phyloP scores from a whole-genome alignment of 805 yeast genomes.

The Suhomyces sp. region DNA sequence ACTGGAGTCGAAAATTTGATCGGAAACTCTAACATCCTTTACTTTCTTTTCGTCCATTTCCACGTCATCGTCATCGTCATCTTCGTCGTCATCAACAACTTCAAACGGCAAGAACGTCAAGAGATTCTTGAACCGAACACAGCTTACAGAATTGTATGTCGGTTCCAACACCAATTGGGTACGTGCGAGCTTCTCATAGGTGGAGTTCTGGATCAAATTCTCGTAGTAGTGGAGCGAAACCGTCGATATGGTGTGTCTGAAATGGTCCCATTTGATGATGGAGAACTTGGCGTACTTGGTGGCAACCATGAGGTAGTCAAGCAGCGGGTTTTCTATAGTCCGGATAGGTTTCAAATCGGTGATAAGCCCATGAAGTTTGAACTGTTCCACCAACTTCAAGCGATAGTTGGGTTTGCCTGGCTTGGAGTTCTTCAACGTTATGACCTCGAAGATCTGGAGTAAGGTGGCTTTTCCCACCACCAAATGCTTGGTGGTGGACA shows the following conservation, averaged over 20 bases:
- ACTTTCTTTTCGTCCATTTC: conserved; percentile 9
- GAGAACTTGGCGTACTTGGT: conserved; percentile 78
- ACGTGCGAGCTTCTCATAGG: conserved; percentile 40
- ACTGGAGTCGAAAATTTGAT: conserved; percentile 48
- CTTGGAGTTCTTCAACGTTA: conserved; percentile 18
- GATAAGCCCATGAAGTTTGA: conserved; percentile 66
- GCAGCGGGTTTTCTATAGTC: conserved; percentile 42
- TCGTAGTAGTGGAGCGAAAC: conserved; percentile 87
- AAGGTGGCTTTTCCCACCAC: conserved; percentile 69
- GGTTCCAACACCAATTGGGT: conserved; percentile 63
- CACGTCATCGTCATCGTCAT: conserved; percentile 37
- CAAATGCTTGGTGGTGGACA: conserved; percentile 48
- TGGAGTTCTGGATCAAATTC: conserved; percentile 51
- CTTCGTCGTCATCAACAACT: conserved; percentile 39
- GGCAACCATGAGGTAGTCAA: conserved; percentile 62
- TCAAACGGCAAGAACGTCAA: conserved; percentile 70
- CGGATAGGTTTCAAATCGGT: conserved; percentile 52
- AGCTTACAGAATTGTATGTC: conserved; percentile 46
- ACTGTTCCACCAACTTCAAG: conserved; percentile 53
- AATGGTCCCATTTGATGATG: conserved; percentile 65
- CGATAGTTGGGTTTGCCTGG: conserved; percentile 21
- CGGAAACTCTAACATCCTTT: background rate
- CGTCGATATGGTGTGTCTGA: conserved; percentile 55
- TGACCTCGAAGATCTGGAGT: conserved; percentile 56
- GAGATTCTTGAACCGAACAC: conserved; percentile 61